These are phyloP conservation scores for Kodamaea kaohsiungensis DNA, from an alignment of 805 yeast species.

Conservation along the genomic window DNA sequence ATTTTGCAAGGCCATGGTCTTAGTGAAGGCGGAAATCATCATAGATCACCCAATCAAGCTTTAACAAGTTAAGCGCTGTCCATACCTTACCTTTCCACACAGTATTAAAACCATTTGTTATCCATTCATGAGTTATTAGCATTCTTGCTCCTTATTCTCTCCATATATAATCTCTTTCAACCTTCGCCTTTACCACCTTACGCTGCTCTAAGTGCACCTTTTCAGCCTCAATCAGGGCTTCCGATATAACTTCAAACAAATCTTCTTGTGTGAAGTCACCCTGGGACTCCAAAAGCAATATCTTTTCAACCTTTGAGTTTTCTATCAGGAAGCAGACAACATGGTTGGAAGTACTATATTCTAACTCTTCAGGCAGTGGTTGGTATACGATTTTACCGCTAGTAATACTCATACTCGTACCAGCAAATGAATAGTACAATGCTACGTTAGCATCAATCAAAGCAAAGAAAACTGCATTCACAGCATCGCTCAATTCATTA, in stretches of 20 bases:
- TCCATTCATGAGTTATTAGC: no score
- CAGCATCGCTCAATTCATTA: conserved; percentile 63
- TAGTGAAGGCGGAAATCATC: no score
- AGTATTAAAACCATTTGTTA: no score
- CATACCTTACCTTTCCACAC: no score
- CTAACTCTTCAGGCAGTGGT: conserved; percentile 50
- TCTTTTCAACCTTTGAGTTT: conserved; percentile 50
- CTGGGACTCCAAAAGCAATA: conserved; percentile 69
- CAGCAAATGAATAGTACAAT: conserved; percentile 59
- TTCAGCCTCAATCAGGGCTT: conserved; percentile 50
- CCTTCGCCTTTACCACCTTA: conserved; percentile 45
- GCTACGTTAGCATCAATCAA: conserved; percentile 80
- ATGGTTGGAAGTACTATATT: conserved; percentile 58
- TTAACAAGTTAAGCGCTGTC: no score
- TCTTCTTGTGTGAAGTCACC: conserved; percentile 67
- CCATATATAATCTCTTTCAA: conserved; percentile 64
- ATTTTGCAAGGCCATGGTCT: no score
- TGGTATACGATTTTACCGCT: conserved; percentile 32
- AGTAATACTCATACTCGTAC: conserved; percentile 48
- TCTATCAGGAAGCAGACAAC: conserved; percentile 60
- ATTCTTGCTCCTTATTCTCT: conserved; percentile 15
- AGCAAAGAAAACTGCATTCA: conserved; percentile 75
- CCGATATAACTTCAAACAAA: conserved; percentile 52
- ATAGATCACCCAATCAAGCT: no score
- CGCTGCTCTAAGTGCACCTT: conserved; percentile 49